Evolutionary conservation across 148 eudicot species (phyloP).

Genomic region (Vaccinium macrocarpon): DNA sequence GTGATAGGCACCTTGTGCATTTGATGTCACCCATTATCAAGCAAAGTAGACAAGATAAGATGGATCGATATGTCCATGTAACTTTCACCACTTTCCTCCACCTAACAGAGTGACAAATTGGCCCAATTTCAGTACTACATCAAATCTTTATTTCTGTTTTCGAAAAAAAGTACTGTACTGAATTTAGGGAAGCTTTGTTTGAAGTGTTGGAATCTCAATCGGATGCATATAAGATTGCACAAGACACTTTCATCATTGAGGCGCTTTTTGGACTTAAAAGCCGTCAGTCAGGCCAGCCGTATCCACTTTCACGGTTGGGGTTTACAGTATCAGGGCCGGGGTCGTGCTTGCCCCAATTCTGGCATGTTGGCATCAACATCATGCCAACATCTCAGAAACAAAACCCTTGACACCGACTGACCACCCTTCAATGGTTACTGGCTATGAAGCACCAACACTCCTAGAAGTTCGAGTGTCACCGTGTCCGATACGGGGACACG

Average conservation of each 20-base stretch:
- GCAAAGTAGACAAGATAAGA: neutral
- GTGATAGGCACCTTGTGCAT: constrained; percentile 40
- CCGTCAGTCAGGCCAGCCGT: neutral
- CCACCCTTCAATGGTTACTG: neutral
- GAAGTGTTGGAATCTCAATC: neutral
- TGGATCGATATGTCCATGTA: neutral
- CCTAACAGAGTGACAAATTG: neutral
- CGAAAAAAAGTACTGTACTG: neutral
- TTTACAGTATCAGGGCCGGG: neutral
- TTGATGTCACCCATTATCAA: constrained; percentile 58
- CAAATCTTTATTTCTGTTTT: neutral
- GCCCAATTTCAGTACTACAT: neutral
- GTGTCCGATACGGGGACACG: too few species aligned
- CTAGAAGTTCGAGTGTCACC: too few species aligned
- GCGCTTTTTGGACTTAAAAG: neutral
- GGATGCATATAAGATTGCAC: neutral
- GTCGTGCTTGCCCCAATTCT: neutral
- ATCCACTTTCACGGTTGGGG: neutral
- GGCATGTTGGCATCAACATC: neutral
- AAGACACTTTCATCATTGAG: neutral
- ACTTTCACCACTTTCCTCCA: constrained; percentile 4
- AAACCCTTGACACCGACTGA: neutral
- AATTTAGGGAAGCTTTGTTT: neutral
- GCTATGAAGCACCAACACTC: too few species aligned
- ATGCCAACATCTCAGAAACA: neutral